Evolutionary conservation across 805 yeast species (phyloP), one percentile per base, ranked within the genome.

Genomic region (Kodamaea nitidulidarum): DNA sequence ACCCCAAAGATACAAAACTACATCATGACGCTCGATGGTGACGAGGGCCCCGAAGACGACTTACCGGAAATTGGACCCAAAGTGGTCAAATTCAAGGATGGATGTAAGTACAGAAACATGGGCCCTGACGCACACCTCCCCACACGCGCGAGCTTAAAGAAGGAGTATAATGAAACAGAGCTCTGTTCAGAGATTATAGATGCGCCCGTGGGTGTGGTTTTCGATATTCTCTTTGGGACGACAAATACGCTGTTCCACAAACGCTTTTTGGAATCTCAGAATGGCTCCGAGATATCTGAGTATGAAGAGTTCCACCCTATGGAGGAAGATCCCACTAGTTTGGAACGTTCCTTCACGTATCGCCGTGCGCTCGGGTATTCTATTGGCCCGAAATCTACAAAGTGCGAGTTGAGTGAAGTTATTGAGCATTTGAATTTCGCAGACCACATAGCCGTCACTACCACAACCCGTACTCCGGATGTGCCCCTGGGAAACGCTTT

Each of bases 401-500:
- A 62, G 42, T 84, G 91, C 63, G 56, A 67, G 12, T 80, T 84
- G 34, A 67, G 70, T 4, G 95, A 85, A 51, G 69, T 69, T 2
- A 52, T 84, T 12, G 77, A 78, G 21, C 65, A 71, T 31, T 64
- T 54, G 39, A 80, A 83, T 50, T 65, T 75, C 14, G 65, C 72
- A 5, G 61, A 66, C 17, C 62, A 56, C 41, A 66, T 79, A 15
- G 64, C 68, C 21, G 76, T 80, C 2, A 67, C 72, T 2, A 85
- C 81, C 47, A 56, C 67, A 1, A 79, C 88, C 0, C 73, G 70
- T 35, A 81, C 88, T 0, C 95, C 93, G 0, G 93, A 84, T 61
- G 87, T 84, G n/a, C 95, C 95, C 0, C 78, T 84, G 24, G 93
- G 95, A 6, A 73, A 68, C 46, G 67, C 83, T 0, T 85, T 85